A percentile compares a stretch with the other conserved stretches of the same genome.
Evolutionary conservation across 768 basidiomycete species (phyloP).

Genomic region (Termitomyces sp.): DNA sequence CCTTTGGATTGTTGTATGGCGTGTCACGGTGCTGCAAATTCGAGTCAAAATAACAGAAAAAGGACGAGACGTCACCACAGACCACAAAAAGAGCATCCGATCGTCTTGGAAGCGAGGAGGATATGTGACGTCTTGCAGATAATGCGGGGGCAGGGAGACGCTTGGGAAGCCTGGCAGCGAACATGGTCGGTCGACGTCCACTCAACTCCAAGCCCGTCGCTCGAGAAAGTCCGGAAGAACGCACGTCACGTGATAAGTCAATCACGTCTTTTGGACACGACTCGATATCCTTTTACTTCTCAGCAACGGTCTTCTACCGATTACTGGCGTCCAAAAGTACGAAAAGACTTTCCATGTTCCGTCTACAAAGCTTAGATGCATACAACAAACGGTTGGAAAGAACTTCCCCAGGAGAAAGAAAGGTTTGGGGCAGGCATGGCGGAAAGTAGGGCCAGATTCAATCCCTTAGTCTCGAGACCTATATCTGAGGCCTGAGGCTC

Average conservation of each 20-base stretch:
- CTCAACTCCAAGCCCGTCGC: neutral
- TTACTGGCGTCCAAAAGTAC: too few species aligned
- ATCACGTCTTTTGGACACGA: neutral
- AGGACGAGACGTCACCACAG: slow-evolving; percentile 25
- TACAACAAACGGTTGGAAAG: neutral
- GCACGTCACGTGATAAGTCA: slow-evolving; percentile 17
- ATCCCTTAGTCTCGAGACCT: neutral
- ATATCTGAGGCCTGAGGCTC: neutral
- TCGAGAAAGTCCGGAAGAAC: slow-evolving; percentile 18
- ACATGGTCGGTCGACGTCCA: slow-evolving; percentile 18
- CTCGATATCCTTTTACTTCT: too few species aligned
- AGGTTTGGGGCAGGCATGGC: neutral
- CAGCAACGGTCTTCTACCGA: too few species aligned
- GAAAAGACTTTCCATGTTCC: neutral
- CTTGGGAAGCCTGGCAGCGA: slow-evolving; percentile 27
- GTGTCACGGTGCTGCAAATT: slow-evolving; percentile 85
- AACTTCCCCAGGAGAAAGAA: neutral
- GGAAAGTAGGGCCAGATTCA: neutral
- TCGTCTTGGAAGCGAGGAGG: slow-evolving; percentile 38
- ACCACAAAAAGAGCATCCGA: slow-evolving; percentile 91
- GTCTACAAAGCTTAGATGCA: too few species aligned
- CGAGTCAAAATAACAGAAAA: slow-evolving; percentile 8
- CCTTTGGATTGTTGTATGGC: slow-evolving; percentile 89
- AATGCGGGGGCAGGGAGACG: slow-evolving; percentile 21
- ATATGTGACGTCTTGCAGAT: slow-evolving; percentile 30